Base-by-base conservation (phyloP, 768 basidiomycete species). In the Sarcodon aspratus region DNA sequence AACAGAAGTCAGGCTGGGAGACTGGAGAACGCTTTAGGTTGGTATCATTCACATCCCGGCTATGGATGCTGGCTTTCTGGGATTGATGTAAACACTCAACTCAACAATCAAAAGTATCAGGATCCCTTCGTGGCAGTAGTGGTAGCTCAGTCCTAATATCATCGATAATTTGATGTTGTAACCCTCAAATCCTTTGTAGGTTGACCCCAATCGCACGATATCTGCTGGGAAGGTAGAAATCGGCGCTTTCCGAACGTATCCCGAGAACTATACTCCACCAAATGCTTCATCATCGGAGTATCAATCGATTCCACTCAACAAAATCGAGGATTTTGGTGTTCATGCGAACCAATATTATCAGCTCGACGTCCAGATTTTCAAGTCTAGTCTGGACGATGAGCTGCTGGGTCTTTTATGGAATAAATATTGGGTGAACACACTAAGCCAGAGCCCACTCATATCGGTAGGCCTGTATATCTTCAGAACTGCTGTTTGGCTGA, bases 51-150 rank as follows among this genome's bases (percentile, higher is more conserved):
- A 12, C 96, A 99, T 69, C 96, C 96, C 6, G 96, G 96, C 11
- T 99, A 98, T 61, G 96, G 96, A 13, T 99, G 96, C 65, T 99
- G 96, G 96, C 69, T 99, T 8, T 97, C 94, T 10, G 96, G 96
- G 21, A 98, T 99, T 67, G 96, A 99, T 59, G 96, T 98, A 50
- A 89, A 86, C 62, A 99, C 96, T 0, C 96, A 99, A 61, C 76
- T 88, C 69, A 92, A 80, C 59, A 94, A 97, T 63, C 95, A 99
- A 60, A 85, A 84, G 59, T 93, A 79, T 69, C 86, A 88, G 63
- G 95, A 99, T 65, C 95, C 95, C 2, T 99, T 97, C 61, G 82
- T 98, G 32, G 95, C 95, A 8, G 90, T 99, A 33, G 95, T 99
- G 36, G 91, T 94, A 61, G 5, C 21, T 27, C 21, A 27, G 21